Conservation (phyloP, 345 rosid genomes). For the Heritiera fomes region DNA sequence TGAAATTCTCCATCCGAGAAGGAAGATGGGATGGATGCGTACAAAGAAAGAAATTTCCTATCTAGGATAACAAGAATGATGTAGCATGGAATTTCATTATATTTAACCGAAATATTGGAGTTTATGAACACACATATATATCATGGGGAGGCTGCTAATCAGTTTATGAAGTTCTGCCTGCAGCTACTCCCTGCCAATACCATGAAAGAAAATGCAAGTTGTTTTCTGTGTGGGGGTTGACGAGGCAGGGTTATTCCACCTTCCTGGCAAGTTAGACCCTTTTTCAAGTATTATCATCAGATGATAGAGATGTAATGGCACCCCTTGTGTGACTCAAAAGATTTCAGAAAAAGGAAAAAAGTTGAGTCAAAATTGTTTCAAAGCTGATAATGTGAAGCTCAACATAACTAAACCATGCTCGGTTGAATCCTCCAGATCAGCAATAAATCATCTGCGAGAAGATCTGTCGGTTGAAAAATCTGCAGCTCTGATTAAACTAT, state of each 20-base stretch:
- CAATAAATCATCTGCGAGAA: slow-evolving; percentile 12
- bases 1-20: not conserved
- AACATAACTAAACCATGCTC: not conserved
- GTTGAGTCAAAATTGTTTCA: slow-evolving; percentile 47
- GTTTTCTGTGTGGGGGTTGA: slow-evolving; percentile 16
- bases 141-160: slow-evolving; percentile 16
- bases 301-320: not conserved
- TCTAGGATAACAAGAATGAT: not conserved
- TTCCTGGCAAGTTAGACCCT: slow-evolving; percentile 19
- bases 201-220: not conserved
- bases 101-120: slow-evolving; percentile 13
- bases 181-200: slow-evolving; percentile 6
- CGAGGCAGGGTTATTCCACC: slow-evolving; percentile 7
- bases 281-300: not conserved
- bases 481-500: slow-evolving; percentile 19
- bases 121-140: slow-evolving; percentile 30
- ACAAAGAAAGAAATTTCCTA: too few relatives aligned
- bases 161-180: slow-evolving; percentile 4
- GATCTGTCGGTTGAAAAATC: slow-evolving; percentile 15
- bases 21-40: not conserved
- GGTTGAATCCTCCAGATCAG: slow-evolving; percentile 7
- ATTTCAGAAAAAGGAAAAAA: not conserved
- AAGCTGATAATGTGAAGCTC: slow-evolving; percentile 21
- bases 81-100: slow-evolving; percentile 2
- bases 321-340: slow-evolving; percentile 4